Conservation (phyloP, 768 basidiomycete species). For the Hysterangium stoloniferum region DNA sequence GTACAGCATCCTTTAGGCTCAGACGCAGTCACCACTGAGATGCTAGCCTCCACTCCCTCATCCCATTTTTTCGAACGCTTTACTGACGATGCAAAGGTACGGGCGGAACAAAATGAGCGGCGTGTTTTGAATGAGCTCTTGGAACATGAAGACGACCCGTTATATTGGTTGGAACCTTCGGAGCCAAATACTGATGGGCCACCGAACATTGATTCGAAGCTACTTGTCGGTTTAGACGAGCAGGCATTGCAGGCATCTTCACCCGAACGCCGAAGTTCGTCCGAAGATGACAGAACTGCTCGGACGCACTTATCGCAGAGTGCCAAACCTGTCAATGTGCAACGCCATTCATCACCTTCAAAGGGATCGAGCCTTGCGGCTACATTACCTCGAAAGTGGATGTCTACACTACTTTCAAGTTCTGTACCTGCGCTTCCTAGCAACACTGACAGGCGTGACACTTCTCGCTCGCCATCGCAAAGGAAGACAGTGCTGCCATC, state of each 20-base stretch:
- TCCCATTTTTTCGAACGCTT: constrained; percentile 54
- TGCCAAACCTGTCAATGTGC: neutral
- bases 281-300: neutral
- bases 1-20: constrained; percentile 19
- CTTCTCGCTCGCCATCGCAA: constrained; percentile 8
- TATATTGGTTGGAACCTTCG: constrained; percentile 42
- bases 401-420: constrained; percentile 37
- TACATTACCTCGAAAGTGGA: constrained; percentile 27
- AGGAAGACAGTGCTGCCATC: neutral
- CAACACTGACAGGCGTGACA: constrained; percentile 4
- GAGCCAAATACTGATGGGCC: neutral
- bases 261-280: constrained; percentile 1
- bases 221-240: neutral
- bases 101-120: constrained; percentile 43
- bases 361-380: constrained; percentile 40
- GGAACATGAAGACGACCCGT: constrained; percentile 59
- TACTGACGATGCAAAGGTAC: constrained; percentile 45
- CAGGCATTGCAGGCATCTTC: constrained; percentile 9
- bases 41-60: constrained; percentile 2
- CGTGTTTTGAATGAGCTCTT: constrained; percentile 58
- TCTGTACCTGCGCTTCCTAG: constrained; percentile 15
- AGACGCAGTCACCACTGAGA: neutral
- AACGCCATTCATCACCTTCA: constrained; percentile 24
- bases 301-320: neutral
- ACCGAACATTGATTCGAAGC: neutral